Conservation (phyloP, 2,329 filamentous ascomycete species). For the Fusarium vanettenii region DNA sequence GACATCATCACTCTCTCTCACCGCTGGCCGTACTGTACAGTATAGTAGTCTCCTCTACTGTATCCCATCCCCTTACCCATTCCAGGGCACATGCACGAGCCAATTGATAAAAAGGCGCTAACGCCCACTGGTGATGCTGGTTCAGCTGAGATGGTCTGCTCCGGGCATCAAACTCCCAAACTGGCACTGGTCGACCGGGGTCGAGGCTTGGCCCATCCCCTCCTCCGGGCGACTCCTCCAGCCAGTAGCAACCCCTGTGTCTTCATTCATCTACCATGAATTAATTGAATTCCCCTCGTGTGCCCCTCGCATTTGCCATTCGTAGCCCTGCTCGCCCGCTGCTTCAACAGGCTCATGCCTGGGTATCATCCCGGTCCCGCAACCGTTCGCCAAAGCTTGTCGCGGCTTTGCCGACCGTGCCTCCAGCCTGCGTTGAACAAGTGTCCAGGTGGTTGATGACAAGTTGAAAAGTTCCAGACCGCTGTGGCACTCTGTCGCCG, state of each 20-base stretch:
- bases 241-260: constrained; percentile 30
- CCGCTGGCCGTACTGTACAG: not conserved
- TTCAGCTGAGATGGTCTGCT: constrained; percentile 43
- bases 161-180: constrained; percentile 12
- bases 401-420: constrained; percentile 7
- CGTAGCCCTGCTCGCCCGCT: not conserved
- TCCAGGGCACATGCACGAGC: constrained; percentile 23
- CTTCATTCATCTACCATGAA: constrained; percentile 21
- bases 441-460: not conserved
- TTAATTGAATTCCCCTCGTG: constrained; percentile 32
- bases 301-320: constrained; percentile 6
- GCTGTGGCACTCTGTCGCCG: not conserved
- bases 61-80: constrained; percentile 12
- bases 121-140: constrained; percentile 32
- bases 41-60: not conserved
- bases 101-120: constrained; percentile 30
- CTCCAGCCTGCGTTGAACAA: constrained; percentile 4
- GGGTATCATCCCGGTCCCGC: constrained; percentile 16
- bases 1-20: constrained; percentile 28
- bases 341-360: not conserved
- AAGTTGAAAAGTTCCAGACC: not conserved
- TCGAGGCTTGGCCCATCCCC: constrained; percentile 14
- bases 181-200: constrained; percentile 10
- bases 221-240: not conserved
- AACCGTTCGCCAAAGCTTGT: constrained; percentile 24